Percentiles rank a stretch among this genome's conserved stretches.
Evolutionary conservation across 352 stramenopile species (phyloP).

Genomic region (Phytopythium kandeliae): DNA sequence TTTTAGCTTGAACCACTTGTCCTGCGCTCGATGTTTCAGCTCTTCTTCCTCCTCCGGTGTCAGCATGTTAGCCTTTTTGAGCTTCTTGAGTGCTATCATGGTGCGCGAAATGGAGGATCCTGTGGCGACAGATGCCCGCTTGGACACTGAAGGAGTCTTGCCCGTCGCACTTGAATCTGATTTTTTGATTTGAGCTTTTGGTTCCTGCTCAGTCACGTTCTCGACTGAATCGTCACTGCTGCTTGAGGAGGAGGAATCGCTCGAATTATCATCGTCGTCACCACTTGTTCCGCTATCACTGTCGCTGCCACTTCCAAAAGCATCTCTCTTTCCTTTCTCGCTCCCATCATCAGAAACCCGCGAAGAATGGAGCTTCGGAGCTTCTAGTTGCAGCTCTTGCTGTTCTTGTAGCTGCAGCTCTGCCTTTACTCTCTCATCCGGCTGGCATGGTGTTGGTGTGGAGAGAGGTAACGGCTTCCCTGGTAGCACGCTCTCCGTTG

Average conservation of each 20-base stretch:
- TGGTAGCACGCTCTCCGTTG: neutral
- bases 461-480: neutral
- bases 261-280: neutral
- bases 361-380: neutral
- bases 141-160: neutral
- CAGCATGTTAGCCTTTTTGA: slow-evolving; percentile 56
- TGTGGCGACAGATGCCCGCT: slow-evolving; percentile 1
- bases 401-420: neutral
- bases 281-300: too few species aligned
- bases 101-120: slow-evolving; percentile 44
- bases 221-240: slow-evolving; percentile 7
- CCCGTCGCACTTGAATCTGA: too few species aligned
- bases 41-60: slow-evolving; percentile 51
- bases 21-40: slow-evolving; percentile 50
- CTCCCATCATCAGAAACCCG: too few species aligned
- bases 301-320: neutral
- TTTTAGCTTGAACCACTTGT: slow-evolving; percentile 70
- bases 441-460: neutral
- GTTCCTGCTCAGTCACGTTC: slow-evolving; percentile 4
- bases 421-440: neutral
- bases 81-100: slow-evolving; percentile 59
- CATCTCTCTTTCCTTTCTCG: neutral
- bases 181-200: neutral
- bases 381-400: neutral
- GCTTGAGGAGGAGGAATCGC: neutral